Conservation (phyloP, 1,139 yeast species). For the Eremothecium sinecaudum region DNA sequence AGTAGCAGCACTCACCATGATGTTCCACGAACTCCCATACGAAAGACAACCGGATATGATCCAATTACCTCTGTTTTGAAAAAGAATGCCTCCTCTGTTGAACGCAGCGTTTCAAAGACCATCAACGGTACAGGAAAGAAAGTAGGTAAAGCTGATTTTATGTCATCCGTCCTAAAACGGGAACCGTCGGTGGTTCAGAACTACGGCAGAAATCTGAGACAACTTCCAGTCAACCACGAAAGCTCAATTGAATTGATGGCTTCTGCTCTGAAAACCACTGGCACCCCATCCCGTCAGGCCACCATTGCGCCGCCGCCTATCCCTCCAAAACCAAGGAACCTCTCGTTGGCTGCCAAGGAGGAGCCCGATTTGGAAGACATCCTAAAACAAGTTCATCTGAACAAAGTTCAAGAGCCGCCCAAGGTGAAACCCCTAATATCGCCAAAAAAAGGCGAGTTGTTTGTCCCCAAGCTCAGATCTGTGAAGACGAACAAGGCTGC, state of each 20-base stretch:
- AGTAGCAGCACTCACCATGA: no score
- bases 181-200: no score
- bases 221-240: no score
- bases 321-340: slow-evolving; percentile 17
- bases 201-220: no score
- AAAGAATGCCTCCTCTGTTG: neutral
- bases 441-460: slow-evolving; percentile 6
- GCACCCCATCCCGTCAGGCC: no score
- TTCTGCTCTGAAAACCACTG: slow-evolving; percentile 20
- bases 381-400: slow-evolving; percentile 6
- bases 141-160: no score
- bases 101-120: neutral
- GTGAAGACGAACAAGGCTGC: slow-evolving; percentile 4
- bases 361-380: slow-evolving; percentile 8
- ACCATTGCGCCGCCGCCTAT: slow-evolving; percentile 14
- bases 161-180: no score
- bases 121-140: no score
- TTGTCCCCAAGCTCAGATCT: slow-evolving; percentile 10
- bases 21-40: no score
- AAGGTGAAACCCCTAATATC: neutral
- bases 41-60: no score
- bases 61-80: neutral
- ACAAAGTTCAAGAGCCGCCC: slow-evolving; percentile 7
- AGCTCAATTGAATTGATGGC: no score
- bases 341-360: no score